These are phyloP conservation scores for Mycena maculata DNA, from an alignment of 768 basidiomycete genomes.

Conservation along the genomic window DNA sequence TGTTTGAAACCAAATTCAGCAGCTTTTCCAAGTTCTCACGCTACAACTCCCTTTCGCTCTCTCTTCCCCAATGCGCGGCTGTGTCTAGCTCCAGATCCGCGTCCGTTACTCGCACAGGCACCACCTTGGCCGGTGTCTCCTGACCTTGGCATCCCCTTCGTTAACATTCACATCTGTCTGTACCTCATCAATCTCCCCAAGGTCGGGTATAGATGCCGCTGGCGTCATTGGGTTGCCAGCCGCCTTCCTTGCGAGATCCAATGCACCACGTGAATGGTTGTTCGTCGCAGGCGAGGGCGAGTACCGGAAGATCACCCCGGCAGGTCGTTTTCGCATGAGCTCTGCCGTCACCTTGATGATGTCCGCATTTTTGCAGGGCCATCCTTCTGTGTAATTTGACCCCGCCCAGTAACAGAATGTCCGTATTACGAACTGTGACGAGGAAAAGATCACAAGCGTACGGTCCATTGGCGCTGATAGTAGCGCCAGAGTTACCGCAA, in stretches of 20 bases:
- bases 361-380: slow-evolving; percentile 7
- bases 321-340: background rate
- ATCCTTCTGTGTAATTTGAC: background rate
- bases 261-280: background rate
- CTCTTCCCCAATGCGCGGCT: slow-evolving; percentile 2
- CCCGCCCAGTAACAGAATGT: slow-evolving; percentile 10
- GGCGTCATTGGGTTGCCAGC: background rate
- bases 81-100: background rate
- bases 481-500: background rate
- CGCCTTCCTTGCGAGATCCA: background rate
- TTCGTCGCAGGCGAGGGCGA: background rate
- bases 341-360: background rate
- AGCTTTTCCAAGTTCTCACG: slow-evolving; percentile 8
- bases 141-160: slow-evolving; percentile 9
- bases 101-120: background rate
- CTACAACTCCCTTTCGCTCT: background rate
- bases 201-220: background rate
- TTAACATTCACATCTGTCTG: no score
- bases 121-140: background rate
- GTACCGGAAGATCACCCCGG: background rate
- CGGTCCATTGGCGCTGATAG: background rate
- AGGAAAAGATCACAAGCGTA: background rate
- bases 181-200: background rate
- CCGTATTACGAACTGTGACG: background rate
- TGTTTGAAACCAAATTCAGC: background rate